A percentile compares a stretch with the other conserved stretches of the same genome.
These are phyloP conservation scores for Boletus sp. DNA, from an alignment of 768 basidiomycete genomes.

Conservation along the genomic window DNA sequence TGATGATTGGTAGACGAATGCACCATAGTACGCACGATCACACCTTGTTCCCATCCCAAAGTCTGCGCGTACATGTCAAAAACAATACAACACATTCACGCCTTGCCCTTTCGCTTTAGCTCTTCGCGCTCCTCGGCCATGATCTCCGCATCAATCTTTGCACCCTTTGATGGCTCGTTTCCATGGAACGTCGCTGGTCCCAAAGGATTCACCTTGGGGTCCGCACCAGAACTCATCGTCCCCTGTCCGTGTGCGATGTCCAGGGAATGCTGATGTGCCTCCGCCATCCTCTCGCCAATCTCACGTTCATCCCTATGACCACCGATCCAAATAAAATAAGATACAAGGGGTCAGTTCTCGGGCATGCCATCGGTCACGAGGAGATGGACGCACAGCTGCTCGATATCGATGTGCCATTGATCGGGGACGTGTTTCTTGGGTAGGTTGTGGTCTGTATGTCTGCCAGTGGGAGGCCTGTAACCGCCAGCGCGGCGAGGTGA, in stretches of 20 bases:
- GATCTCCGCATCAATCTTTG: conserved; percentile 56
- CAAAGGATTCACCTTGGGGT: conserved; percentile 44
- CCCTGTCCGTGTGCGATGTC: conserved; percentile 27
- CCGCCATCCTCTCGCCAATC: conserved; percentile 37
- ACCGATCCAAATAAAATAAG: neutral
- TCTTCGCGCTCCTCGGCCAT: conserved; percentile 50
- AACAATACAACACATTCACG: conserved; percentile 8
- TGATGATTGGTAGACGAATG: neutral
- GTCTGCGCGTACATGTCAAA: neutral
- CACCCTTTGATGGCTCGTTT: conserved; percentile 56
- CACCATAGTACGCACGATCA: neutral
- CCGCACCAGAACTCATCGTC: conserved; percentile 26
- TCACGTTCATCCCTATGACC: conserved; percentile 42
- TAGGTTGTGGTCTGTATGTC: conserved; percentile 18
- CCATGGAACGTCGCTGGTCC: conserved; percentile 53
- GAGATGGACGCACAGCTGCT: conserved; percentile 14
- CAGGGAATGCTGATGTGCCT: conserved; percentile 33
- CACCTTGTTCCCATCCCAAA: neutral
- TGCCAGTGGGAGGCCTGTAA: conserved; percentile 20
- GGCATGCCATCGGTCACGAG: neutral
- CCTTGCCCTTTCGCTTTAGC: conserved; percentile 44
- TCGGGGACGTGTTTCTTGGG: conserved; percentile 32
- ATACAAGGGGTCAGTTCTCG: neutral
- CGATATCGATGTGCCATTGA: conserved; percentile 40
- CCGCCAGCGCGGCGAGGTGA: neutral